Conservation (phyloP, 192 early-diverging fungal species). For the Coemansia javaensis region DNA sequence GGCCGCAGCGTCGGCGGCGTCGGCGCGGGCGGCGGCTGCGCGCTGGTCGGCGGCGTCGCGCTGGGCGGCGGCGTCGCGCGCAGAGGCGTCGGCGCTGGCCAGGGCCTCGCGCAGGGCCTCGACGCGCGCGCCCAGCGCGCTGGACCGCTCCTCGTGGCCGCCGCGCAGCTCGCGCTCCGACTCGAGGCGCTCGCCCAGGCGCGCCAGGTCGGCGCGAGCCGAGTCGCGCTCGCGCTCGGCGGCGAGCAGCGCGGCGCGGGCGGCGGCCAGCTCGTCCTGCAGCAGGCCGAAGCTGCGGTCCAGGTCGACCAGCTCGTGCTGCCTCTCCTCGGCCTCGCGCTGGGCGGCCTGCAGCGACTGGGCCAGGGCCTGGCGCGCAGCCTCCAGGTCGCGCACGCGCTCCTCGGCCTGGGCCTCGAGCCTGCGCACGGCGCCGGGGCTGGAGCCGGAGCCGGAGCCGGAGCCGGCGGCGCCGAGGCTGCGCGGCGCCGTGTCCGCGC, state of each 20-base stretch:
- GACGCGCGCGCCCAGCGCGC: conserved; percentile 26
- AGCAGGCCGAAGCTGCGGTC: conserved; percentile 49
- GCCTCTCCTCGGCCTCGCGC: conserved; percentile 78
- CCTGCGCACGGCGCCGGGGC: conserved; percentile 8
- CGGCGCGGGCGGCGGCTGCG: conserved; percentile 59
- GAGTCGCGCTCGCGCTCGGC: conserved; percentile 47
- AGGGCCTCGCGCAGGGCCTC: conserved; percentile 49
- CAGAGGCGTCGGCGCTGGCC: conserved; percentile 58
- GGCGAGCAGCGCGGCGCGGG: conserved; percentile 20
- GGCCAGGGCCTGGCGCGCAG: conserved; percentile 73
- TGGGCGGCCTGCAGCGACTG: conserved; percentile 67
- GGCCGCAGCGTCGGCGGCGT: conserved; percentile 67
- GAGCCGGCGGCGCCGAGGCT: conserved; percentile 35
- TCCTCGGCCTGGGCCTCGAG: conserved; percentile 66
- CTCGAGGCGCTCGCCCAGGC: conserved; percentile 26
- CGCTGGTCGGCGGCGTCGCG: conserved; percentile 72
- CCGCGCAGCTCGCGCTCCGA: conserved; percentile 38
- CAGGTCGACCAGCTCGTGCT: conserved; percentile 54
- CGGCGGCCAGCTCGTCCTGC: conserved; percentile 43
- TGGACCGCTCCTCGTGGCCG: conserved; percentile 43
- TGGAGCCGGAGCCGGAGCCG: too few relatives aligned
- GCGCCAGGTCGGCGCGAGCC: conserved; percentile 24
- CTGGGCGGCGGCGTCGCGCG: conserved; percentile 57
- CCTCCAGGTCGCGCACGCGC: conserved; percentile 73
- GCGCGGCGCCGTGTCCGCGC: conserved; percentile 54